Evolutionary conservation across 1,284 basidiomycete genomes (phyloP).

Genomic region (Bjerkandera adusta): DNA sequence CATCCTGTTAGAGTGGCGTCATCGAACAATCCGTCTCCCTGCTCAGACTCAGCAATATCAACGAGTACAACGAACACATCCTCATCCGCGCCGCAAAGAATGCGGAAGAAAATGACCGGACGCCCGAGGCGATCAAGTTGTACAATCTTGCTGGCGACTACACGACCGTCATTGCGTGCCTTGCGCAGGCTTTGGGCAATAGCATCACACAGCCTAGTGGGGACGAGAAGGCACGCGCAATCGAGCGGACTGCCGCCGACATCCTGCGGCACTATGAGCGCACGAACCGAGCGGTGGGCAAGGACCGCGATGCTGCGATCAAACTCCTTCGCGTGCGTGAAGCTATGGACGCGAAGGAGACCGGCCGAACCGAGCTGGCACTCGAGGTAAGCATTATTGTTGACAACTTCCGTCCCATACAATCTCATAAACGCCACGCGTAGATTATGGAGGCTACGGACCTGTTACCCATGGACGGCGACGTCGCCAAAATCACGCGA

Average conservation of each 20-base stretch:
- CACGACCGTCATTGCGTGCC: constrained; percentile 82
- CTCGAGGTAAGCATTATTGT: constrained; percentile 61
- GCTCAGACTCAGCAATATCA: constrained; percentile 69
- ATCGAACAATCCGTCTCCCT: constrained; percentile 84
- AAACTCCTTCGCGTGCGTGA: constrained; percentile 81
- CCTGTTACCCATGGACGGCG: constrained; percentile 85
- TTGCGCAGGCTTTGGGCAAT: constrained; percentile 89
- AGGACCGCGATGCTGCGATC: constrained; percentile 77
- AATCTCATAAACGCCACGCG: not conserved
- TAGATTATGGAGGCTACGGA: constrained; percentile 89
- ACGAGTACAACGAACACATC: constrained; percentile 82
- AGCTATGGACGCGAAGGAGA: constrained; percentile 76
- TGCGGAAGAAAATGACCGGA: constrained; percentile 75
- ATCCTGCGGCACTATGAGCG: constrained; percentile 88
- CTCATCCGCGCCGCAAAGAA: constrained; percentile 80
- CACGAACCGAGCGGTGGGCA: constrained; percentile 72
- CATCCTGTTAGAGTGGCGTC: constrained; percentile 62
- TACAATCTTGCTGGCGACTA: constrained; percentile 96
- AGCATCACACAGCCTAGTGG: constrained; percentile 70
- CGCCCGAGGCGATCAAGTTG: constrained; percentile 90
- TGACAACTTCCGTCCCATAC: not conserved
- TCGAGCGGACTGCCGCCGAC: constrained; percentile 79
- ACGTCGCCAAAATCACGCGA: constrained; percentile 83
- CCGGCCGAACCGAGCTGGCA: constrained; percentile 73
- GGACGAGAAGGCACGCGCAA: constrained; percentile 63